phyloP scores from a whole-genome alignment of 148 eudicot genomes.

The Mesembryanthemum crystallinum region DNA sequence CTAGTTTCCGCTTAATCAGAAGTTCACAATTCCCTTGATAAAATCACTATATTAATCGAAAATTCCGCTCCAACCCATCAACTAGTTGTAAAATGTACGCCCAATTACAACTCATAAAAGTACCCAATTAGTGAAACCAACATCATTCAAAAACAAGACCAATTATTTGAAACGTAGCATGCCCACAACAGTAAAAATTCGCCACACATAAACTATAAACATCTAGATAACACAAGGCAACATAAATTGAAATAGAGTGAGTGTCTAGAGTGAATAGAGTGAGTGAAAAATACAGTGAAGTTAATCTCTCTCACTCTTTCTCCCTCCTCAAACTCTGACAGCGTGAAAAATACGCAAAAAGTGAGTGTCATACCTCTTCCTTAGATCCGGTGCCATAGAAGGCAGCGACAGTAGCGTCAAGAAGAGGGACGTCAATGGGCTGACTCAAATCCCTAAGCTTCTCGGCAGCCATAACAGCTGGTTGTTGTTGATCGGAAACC shows the following conservation, averaged over 20 bases:
- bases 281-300: neutral
- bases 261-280: neutral
- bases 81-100: neutral
- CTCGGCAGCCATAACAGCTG: constrained; percentile 71
- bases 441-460: constrained; percentile 88
- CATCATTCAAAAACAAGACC: neutral
- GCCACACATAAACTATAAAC: too few relatives aligned
- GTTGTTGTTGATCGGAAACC: neutral
- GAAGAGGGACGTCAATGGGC: constrained; percentile 82
- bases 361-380: constrained; percentile 49
- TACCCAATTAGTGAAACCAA: neutral
- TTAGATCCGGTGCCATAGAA: constrained; percentile 99
- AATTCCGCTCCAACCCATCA: neutral
- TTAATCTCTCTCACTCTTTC: neutral
- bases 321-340: neutral
- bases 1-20: neutral
- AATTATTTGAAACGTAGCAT: neutral
- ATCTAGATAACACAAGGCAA: neutral
- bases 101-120: neutral
- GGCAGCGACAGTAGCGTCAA: constrained; percentile 91
- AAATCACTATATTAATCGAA: neutral
- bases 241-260: neutral
- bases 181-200: too few relatives aligned
- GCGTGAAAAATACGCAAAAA: neutral
- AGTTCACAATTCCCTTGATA: neutral